These are phyloP conservation scores for Funneliformis caledonium DNA, from an alignment of 371 early-diverging fungal genomes.

Conservation along the genomic window DNA sequence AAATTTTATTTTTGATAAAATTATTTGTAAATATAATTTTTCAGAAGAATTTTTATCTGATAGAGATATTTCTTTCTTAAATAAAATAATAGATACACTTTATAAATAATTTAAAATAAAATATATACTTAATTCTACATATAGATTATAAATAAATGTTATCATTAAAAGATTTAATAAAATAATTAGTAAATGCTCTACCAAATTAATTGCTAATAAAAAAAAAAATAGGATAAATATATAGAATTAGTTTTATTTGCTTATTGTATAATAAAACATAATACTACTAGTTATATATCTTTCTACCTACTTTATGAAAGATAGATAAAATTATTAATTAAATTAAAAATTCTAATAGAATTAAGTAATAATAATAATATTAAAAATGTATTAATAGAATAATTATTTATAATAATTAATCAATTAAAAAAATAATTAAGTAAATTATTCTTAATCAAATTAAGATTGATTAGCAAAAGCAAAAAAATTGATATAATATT, in stretches of 20 bases:
- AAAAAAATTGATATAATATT: too few species aligned
- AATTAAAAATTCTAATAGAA: background rate
- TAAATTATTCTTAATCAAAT: too few species aligned
- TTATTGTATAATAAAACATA: slow-evolving; percentile 5
- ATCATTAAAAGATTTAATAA: slow-evolving; percentile 47
- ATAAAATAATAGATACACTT: background rate
- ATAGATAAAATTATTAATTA: background rate
- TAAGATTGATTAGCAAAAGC: too few species aligned
- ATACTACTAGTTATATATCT: background rate
- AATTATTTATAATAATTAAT: too few species aligned
- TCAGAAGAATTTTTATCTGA: slow-evolving; percentile 49
- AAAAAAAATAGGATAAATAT: slow-evolving; percentile 38
- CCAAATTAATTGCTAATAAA: too few species aligned
- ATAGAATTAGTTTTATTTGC: slow-evolving; percentile 18
- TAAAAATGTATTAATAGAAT: background rate
- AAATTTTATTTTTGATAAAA: slow-evolving; percentile 47
- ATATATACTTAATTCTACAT: background rate
- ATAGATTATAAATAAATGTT: slow-evolving; percentile 5
- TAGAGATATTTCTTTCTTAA: slow-evolving; percentile 40
- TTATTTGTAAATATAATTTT: slow-evolving; percentile 45
- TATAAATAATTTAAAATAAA: background rate
- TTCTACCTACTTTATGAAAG: slow-evolving; percentile 36
- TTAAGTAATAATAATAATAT: background rate
- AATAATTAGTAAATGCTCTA: too few species aligned
- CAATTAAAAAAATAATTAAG: too few species aligned